phyloP scores from a whole-genome alignment of 768 basidiomycete species.

The Leccinum barrowsii region DNA sequence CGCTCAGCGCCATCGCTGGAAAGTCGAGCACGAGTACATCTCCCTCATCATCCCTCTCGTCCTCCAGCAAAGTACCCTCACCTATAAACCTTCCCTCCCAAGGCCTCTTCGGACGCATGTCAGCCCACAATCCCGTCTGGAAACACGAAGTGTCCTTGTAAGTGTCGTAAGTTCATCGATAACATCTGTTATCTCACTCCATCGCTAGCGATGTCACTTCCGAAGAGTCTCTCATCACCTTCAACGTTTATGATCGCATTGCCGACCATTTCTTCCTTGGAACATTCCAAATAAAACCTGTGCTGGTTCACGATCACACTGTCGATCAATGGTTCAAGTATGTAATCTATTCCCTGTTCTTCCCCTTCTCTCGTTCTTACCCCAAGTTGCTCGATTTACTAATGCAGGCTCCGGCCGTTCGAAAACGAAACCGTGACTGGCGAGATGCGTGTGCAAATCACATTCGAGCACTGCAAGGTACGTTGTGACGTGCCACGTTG shows the following conservation, averaged over 20 bases:
- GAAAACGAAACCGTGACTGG: constrained; percentile 85
- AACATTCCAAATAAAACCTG: constrained; percentile 85
- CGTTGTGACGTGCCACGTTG: constrained; percentile 14
- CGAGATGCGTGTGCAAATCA: constrained; percentile 92
- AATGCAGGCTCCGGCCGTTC: constrained; percentile 61
- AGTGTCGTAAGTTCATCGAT: constrained; percentile 34
- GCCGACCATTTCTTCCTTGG: constrained; percentile 89
- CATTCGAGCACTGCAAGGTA: constrained; percentile 89
- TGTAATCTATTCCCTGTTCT: constrained; percentile 34
- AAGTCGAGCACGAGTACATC: constrained; percentile 43
- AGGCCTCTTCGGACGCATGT: constrained; percentile 59
- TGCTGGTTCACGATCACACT: constrained; percentile 87
- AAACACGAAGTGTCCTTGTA: constrained; percentile 99
- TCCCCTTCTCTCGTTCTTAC: constrained; percentile 6
- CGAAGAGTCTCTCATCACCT: constrained; percentile 73
- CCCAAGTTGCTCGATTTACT: constrained; percentile 12
- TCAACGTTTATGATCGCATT: constrained; percentile 89
- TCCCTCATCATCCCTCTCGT: constrained; percentile 39
- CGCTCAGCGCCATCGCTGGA: constrained; percentile 59
- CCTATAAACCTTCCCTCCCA: constrained; percentile 29
- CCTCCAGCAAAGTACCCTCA: constrained; percentile 37
- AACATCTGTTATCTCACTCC: constrained; percentile 18
- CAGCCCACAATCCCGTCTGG: constrained; percentile 92
- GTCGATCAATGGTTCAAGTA: constrained; percentile 98
- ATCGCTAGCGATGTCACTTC: constrained; percentile 86